A percentile compares a stretch with the other conserved stretches of the same genome.
These are phyloP conservation scores for Linnemannia hyalina DNA, from an alignment of 192 early-diverging fungal species.

Conservation along the genomic window DNA sequence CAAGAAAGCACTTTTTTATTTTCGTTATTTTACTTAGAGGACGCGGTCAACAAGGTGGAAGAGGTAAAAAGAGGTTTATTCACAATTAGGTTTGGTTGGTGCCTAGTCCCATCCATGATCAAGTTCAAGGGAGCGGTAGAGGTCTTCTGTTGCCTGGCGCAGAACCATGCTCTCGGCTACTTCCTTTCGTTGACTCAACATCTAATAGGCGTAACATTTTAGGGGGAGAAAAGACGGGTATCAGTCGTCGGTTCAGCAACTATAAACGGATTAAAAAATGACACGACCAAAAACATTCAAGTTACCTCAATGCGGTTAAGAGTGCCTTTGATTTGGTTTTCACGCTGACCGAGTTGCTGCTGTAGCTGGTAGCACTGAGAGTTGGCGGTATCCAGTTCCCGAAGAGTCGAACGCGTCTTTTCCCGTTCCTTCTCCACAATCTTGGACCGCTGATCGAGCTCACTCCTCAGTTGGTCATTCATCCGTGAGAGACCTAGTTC, in stretches of 20 bases:
- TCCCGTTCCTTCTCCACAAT: conserved; percentile 47
- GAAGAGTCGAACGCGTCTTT: conserved; percentile 25
- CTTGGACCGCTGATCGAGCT: conserved; percentile 54
- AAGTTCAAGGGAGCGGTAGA: conserved; percentile 28
- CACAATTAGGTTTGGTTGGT: not conserved
- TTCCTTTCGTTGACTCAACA: conserved; percentile 31
- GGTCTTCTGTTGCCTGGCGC: conserved; percentile 33
- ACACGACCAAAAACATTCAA: not conserved
- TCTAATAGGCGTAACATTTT: not conserved
- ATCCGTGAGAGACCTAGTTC: conserved; percentile 48
- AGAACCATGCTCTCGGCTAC: conserved; percentile 25
- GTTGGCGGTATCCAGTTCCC: conserved; percentile 24
- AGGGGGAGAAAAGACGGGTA: not conserved
- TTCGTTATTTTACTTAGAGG: no score
- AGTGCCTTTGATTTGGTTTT: conserved; percentile 32
- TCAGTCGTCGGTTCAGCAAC: not conserved
- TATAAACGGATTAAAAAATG: not conserved
- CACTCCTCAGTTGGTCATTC: conserved; percentile 52
- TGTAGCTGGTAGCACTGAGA: conserved; percentile 40
- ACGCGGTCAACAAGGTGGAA: no score
- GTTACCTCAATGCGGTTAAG: conserved; percentile 28
- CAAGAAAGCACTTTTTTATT: no score
- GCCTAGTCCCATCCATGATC: conserved; percentile 24
- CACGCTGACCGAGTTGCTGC: conserved; percentile 28
- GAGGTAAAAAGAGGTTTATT: not conserved